Percentiles rank a stretch among this genome's conserved stretches.
These are phyloP conservation scores for Leccinum disarticulatum DNA, from an alignment of 768 basidiomycete genomes.

Conservation along the genomic window DNA sequence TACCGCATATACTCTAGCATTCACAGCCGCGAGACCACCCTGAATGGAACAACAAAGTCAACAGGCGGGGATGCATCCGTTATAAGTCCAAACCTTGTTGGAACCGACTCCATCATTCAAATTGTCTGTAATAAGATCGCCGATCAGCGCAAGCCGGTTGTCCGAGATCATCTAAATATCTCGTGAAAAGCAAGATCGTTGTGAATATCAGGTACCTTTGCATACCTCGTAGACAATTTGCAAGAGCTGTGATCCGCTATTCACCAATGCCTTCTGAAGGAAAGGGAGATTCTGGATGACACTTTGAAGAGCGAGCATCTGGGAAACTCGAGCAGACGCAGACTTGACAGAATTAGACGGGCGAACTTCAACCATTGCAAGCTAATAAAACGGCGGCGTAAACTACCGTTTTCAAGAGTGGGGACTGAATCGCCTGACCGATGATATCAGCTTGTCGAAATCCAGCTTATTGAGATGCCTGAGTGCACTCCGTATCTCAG, in stretches of 20 bases:
- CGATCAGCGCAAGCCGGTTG: constrained; percentile 64
- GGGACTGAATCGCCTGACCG: constrained; percentile 38
- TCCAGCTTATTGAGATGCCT: constrained; percentile 78
- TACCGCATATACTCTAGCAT: constrained; percentile 87
- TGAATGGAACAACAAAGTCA: constrained; percentile 24
- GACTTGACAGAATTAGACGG: constrained; percentile 54
- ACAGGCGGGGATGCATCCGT: neutral
- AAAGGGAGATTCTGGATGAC: constrained; percentile 66
- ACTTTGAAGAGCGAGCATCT: constrained; percentile 78
- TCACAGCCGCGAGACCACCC: constrained; percentile 73
- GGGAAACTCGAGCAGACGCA: constrained; percentile 66
- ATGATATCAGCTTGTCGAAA: constrained; percentile 81
- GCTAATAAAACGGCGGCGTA: constrained; percentile 38
- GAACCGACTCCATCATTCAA: constrained; percentile 71
- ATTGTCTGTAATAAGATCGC: constrained; percentile 53
- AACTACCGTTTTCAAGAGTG: neutral
- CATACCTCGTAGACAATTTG: constrained; percentile 59
- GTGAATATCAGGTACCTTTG: neutral
- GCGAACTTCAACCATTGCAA: constrained; percentile 62
- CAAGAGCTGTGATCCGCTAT: constrained; percentile 59
- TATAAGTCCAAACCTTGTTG: constrained; percentile 49
- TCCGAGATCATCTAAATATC: constrained; percentile 67
- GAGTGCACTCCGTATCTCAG: constrained; percentile 64
- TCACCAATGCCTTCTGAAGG: constrained; percentile 60
- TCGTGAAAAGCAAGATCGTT: neutral